phyloP scores from a whole-genome alignment of 495 filamentous ascomycete genomes.

The Aspergillus ellipticus region DNA sequence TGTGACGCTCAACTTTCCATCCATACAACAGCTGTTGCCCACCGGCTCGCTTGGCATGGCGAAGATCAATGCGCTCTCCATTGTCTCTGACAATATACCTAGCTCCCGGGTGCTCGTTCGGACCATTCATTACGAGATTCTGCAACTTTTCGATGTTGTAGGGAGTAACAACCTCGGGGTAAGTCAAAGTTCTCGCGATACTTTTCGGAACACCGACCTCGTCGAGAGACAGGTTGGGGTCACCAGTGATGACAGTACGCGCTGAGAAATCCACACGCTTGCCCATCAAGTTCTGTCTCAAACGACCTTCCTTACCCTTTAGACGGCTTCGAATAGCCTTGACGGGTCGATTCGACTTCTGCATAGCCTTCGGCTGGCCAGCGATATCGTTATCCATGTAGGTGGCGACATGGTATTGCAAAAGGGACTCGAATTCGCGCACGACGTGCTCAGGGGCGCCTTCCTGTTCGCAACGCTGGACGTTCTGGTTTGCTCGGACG shows the following conservation, averaged over 20 bases:
- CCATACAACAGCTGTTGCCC: conserved; percentile 85
- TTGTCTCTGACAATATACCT: conserved; percentile 91
- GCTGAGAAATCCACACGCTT: conserved; percentile 99
- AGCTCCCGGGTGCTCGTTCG: conserved; percentile 90
- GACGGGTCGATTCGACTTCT: conserved; percentile 92
- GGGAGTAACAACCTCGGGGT: conserved; percentile 94
- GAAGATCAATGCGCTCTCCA: conserved; percentile 89
- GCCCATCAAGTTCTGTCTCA: conserved; percentile 98
- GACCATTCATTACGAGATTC: conserved; percentile 83
- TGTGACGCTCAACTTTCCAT: conserved; percentile 96
- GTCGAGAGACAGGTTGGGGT: conserved; percentile 92
- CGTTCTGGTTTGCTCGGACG: conserved; percentile 93
- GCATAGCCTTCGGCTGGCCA: conserved; percentile 89
- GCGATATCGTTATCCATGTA: conserved; percentile 99
- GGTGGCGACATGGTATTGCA: conserved; percentile 98
- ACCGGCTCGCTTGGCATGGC: conserved; percentile 81
- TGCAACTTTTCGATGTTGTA: conserved; percentile 96
- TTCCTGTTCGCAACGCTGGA: conserved; percentile 79
- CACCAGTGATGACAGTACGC: conserved; percentile 98
- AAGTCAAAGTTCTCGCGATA: conserved; percentile 87
- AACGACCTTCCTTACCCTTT: conserved; percentile 96
- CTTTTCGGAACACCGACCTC: conserved; percentile 92
- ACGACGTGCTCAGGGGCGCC: conserved; percentile 86
- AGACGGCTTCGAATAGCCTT: conserved; percentile 94
- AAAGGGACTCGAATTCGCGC: conserved; percentile 79